These are phyloP conservation scores for Phaeomoniella chlamydospora DNA, from an alignment of 2,329 filamentous ascomycete species.

Conservation along the genomic window DNA sequence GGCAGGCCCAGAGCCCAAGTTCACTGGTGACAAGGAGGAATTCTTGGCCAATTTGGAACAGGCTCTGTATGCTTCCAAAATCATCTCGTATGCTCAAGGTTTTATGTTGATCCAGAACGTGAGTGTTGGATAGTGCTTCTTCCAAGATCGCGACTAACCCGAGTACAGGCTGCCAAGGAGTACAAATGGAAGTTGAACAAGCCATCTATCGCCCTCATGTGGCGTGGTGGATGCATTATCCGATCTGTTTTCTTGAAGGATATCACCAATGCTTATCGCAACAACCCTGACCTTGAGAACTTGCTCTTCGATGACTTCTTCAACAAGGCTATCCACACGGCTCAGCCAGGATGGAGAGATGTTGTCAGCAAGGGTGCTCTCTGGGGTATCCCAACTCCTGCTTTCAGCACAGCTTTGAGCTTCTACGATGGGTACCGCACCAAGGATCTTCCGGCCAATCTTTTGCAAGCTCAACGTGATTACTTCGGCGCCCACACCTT, in stretches of 20 bases:
- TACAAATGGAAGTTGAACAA: constrained; percentile 99
- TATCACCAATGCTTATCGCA: constrained; percentile 94
- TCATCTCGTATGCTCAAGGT: constrained; percentile 98
- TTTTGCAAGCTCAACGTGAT: constrained; percentile 96
- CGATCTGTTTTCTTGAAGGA: constrained; percentile 99
- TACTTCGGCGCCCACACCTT: constrained; percentile 97
- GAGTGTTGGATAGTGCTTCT: constrained; percentile 20
- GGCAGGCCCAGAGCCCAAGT: constrained; percentile 60
- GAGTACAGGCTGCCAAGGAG: constrained; percentile 69
- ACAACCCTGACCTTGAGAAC: constrained; percentile 90
- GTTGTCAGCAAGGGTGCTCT: constrained; percentile 83
- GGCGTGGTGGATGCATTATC: constrained; percentile 99
- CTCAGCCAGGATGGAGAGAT: constrained; percentile 83
- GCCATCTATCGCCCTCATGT: constrained; percentile 99
- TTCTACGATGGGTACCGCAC: constrained; percentile 99
- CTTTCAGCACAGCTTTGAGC: constrained; percentile 90
- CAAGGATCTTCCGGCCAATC: constrained; percentile 92
- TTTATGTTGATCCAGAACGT: constrained; percentile 99
- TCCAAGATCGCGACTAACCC: constrained; percentile 11
- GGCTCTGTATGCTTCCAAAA: constrained; percentile 98
- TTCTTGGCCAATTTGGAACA: constrained; percentile 98
- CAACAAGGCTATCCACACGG: constrained; percentile 97
- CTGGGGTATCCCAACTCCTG: constrained; percentile 89
- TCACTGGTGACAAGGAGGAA: constrained; percentile 79
- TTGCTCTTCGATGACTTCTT: constrained; percentile 98